Evolutionary conservation across 306 rosid genomes (phyloP), one percentile per base, ranked within the genome.

Genomic region (Cicer pinnatifidum): DNA sequence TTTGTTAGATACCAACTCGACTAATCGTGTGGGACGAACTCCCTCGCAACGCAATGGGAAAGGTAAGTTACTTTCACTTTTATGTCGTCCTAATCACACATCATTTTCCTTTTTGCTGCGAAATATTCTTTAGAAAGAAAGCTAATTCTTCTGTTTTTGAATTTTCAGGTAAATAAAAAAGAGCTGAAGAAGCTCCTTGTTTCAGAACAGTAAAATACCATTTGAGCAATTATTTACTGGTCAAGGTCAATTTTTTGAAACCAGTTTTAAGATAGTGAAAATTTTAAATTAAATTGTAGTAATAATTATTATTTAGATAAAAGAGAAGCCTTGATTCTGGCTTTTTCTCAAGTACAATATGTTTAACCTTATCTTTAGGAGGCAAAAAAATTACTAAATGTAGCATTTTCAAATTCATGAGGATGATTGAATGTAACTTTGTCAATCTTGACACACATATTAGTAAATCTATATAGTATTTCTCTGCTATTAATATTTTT

Each of bases 41-140:
- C 63, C 96, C 97, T 38, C 92, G 96, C 13, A 94, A 94, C 75
- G 97, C 99, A 13, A 91, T 94, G 99, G 97, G 99, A 59, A 94
- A 94, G 97, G 99, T 87, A 72, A 60, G 59, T 68, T 48, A 15
- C 82, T 51, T 51, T 74, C 35, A 23, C 39, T 54, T 64, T 1
- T 1, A 40, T 40, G 39, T 1, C 1, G 6, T 6, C 17, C 1
- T 43, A 41, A 43, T 6, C 38, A 11, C 57, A 41, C n/a, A 45
- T 7, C 6, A 11, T 48, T 50, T 41, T 9, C 3, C 41, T 70
- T 45, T 20, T 45, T 41, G 0, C 6, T 11, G 16, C 6, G 12
- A 19, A 65, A 39, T 45, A 66, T 1, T 64, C 44, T 77, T 45
- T 19, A 16, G 6, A 2, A 43, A 19, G 15, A 17, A 44, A 43